Evolutionary conservation across 805 yeast species (phyloP), one percentile per base, ranked within the genome.

Genomic region (Kodamaea jinghongensis): DNA sequence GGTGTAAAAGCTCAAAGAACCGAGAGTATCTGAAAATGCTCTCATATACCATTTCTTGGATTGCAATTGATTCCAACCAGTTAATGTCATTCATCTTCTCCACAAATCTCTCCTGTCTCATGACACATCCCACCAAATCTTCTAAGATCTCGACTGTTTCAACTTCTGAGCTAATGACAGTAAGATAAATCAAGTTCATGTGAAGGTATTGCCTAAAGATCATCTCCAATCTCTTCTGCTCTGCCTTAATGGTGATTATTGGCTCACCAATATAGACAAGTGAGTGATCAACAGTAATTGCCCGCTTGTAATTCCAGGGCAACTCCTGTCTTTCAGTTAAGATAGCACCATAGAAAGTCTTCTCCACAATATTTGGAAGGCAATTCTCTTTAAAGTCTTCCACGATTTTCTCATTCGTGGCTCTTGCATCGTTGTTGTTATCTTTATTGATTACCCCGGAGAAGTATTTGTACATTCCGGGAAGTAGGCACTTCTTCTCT

Each of bases 121-220:
- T 6, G 7, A 51, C 54, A 39, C 51, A 51, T 2, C 55, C 56
- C n/a, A 56, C 63, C 30, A 59, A 47, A 36, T 59, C 61, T 31
- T 51, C 61, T 8, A 40, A 33, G 4, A 50, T 29, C 14, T 37
- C 40, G 11, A 37, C 14, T 5, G 15, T 23, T n/a, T 16, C 4
- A 6, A 12, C 12, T 14, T 30, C 16, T n/a, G 30, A 6, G 5
- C 29, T 27, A 16, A 16, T 2, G 6, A 36, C 25, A 10, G 50
- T 42, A 6, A 30, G 25, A 36, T 45, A 42, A 6, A 51, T 38
- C 40, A 46, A 36, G 38, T 49, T 51, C 43, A 46, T 41, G 7
- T 36, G 26, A 2, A 33, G 23, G 33, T 48, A 51, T 4, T 36
- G 34, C 8, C 44, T 17, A 14, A 42, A 16, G 17, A 32, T 25